phyloP scores from a whole-genome alignment of 2,329 filamentous ascomycete genomes.

The Phyllosticta capitalensis region DNA sequence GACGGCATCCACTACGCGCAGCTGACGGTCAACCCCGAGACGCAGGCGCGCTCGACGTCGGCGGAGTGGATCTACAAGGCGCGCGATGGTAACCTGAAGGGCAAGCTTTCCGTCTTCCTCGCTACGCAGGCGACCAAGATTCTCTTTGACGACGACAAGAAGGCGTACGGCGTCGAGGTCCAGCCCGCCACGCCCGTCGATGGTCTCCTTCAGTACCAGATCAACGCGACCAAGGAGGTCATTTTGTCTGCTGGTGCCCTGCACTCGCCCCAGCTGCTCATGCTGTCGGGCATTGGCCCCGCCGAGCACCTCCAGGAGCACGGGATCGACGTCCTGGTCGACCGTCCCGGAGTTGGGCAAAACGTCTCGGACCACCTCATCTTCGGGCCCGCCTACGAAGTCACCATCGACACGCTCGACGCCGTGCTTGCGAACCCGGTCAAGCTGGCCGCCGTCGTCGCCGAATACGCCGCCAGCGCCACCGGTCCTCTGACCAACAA shows the following conservation, averaged over 20 bases:
- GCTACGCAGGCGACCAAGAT: constrained; percentile 26
- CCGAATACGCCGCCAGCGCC: constrained; percentile 13
- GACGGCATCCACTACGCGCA: not conserved
- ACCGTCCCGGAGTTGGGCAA: constrained; percentile 21
- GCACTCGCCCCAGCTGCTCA: constrained; percentile 32
- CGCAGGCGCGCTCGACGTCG: constrained; percentile 13
- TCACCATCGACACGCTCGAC: constrained; percentile 15
- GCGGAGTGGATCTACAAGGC: constrained; percentile 10
- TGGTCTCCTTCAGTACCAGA: constrained; percentile 8
- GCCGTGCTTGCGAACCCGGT: constrained; percentile 14
- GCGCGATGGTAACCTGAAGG: not conserved
- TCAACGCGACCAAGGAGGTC: constrained; percentile 31
- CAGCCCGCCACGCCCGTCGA: constrained; percentile 6
- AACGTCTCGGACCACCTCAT: constrained; percentile 22
- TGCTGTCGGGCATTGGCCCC: constrained; percentile 30
- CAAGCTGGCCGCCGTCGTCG: constrained; percentile 14
- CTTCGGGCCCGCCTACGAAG: constrained; percentile 17
- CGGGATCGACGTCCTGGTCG: constrained; percentile 17
- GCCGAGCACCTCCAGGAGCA: constrained; percentile 13
- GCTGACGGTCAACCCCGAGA: constrained; percentile 14
- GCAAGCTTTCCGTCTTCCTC: constrained; percentile 20
- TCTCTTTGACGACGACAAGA: constrained; percentile 22
- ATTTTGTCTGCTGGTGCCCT: constrained; percentile 36
- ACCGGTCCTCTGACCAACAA: constrained; percentile 16
- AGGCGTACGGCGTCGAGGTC: constrained; percentile 18